Evolutionary conservation across 495 filamentous ascomycete species (phyloP), one percentile per base, ranked within the genome.

Genomic region (Lindgomyces ingoldianus): DNA sequence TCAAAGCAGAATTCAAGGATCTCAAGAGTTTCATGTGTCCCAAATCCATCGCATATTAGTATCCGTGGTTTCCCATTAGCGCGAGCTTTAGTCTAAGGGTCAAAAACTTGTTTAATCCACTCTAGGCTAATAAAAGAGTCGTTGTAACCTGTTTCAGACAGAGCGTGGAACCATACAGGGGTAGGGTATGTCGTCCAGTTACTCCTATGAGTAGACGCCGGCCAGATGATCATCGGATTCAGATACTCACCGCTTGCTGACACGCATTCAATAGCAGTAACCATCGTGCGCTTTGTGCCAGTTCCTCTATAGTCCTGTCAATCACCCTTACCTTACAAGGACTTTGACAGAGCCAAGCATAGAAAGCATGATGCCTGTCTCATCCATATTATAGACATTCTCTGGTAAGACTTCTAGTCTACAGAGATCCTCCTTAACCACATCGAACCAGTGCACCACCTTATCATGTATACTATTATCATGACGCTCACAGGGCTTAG

Each of bases 51-150:
- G 18, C 14, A 16, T 47, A 47, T 47, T 47, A 47, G 33, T 14
- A 39, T 39, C 19, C 44, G 44, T 47, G n/a, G 19, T 22, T 16
- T 47, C 44, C 18, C 4, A 6, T n/a, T n/a, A 33, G 29, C 24
- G 8, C 29, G 29, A 10, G 18, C 29, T 39, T 39, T 56, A 11
- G 52, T 56, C 33, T 56, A 39, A 12, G 33, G 19, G 19, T 56
- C 18, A 56, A 56, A 56, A 12, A 56, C 29, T 56, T 33, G 52
- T 21, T 56, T 39, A 6, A 39, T 39, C 33, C 33, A 39, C 33
- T 39, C 33, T 39, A 39, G 18, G 49, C 49, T 52, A 52, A 52
- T 4, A 26, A 22, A 52, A 11, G 27, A 52, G 22, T 52, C 22
- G 27, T 52, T 52, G 26, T 52, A 52, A 18, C 49, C 27, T 12